A percentile compares a stretch with the other conserved stretches of the same genome.
Evolutionary conservation across 805 yeast genomes (phyloP).

Genomic region (Metschnikowia orientalis): DNA sequence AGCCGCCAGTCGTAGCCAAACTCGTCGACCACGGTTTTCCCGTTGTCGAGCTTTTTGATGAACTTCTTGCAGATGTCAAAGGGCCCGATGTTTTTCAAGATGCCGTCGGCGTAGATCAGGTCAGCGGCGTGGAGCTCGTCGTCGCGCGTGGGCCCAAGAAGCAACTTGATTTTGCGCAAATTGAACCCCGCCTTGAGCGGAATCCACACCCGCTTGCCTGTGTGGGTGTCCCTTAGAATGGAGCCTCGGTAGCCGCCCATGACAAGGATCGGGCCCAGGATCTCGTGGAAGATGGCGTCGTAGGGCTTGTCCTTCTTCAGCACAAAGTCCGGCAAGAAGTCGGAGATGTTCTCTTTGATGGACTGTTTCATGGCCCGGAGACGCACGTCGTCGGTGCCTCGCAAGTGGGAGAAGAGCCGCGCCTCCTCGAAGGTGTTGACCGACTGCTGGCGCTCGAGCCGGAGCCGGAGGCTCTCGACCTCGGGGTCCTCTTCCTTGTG

Average conservation of each 20-base stretch:
- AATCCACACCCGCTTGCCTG: constrained; percentile 74
- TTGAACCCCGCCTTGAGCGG: constrained; percentile 84
- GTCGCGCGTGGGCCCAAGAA: constrained; percentile 66
- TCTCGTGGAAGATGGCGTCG: constrained; percentile 49
- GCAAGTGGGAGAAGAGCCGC: constrained; percentile 46
- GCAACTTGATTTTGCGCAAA: constrained; percentile 61
- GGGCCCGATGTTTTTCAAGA: constrained; percentile 81
- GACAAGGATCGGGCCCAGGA: constrained; percentile 76
- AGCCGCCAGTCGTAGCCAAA: constrained; percentile 96
- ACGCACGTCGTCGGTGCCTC: constrained; percentile 62
- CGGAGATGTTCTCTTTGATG: constrained; percentile 46
- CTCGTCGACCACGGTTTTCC: constrained; percentile 58
- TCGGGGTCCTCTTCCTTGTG: constrained; percentile 16
- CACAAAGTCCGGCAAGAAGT: constrained; percentile 33
- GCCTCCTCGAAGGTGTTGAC: constrained; percentile 64
- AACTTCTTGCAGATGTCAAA: constrained; percentile 69
- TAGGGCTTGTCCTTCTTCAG: constrained; percentile 25
- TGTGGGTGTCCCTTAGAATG: constrained; percentile 58
- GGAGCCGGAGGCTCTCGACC: constrained; percentile 31
- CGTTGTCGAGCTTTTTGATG: constrained; percentile 52
- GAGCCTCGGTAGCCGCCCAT: constrained; percentile 91
- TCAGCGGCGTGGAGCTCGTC: constrained; percentile 60
- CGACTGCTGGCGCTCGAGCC: constrained; percentile 50
- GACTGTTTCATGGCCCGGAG: constrained; percentile 66
- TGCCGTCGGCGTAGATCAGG: constrained; percentile 64